Percentiles rank a stretch among this genome's conserved stretches.
phyloP scores from a whole-genome alignment of 768 basidiomycete genomes.

The Lactifluus hygrophoroides region DNA sequence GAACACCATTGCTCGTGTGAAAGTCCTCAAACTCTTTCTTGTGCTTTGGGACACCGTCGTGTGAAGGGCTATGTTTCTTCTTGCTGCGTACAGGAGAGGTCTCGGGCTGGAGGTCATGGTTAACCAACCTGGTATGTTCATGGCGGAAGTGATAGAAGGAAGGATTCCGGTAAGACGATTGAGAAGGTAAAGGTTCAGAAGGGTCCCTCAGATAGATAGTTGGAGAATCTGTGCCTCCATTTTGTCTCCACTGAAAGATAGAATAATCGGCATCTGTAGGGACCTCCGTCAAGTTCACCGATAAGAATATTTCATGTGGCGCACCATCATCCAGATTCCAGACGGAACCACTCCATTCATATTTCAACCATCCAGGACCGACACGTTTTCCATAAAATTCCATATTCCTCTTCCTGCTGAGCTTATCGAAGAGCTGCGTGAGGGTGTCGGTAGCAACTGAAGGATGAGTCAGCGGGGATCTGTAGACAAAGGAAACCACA shows the following conservation, averaged over 20 bases:
- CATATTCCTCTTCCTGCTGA: constrained; percentile 54
- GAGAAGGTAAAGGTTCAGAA: constrained; percentile 44
- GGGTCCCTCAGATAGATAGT: constrained; percentile 62
- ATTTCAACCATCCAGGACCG: constrained; percentile 78
- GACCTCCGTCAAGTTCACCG: background rate
- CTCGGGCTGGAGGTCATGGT: constrained; percentile 23
- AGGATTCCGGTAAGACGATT: constrained; percentile 58
- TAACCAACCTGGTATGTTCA: constrained; percentile 1
- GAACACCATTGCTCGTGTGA: constrained; percentile 84
- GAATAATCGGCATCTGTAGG: constrained; percentile 78
- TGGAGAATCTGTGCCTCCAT: constrained; percentile 31
- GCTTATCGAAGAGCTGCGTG: constrained; percentile 55
- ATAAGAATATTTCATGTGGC: background rate
- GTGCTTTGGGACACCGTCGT: constrained; percentile 49
- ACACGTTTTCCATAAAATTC: constrained; percentile 55
- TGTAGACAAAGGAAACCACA: background rate
- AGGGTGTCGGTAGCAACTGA: constrained; percentile 65
- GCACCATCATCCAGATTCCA: constrained; percentile 90
- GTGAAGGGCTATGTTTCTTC: constrained; percentile 25
- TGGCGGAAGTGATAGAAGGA: constrained; percentile 62
- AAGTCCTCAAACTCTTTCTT: constrained; percentile 79
- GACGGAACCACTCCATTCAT: constrained; percentile 65
- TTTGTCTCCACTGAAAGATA: constrained; percentile 74
- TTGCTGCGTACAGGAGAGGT: constrained; percentile 27
- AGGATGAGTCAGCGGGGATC: background rate